phyloP scores from a whole-genome alignment of 2,329 filamentous ascomycete genomes.

The Pezicula rhizophila region DNA sequence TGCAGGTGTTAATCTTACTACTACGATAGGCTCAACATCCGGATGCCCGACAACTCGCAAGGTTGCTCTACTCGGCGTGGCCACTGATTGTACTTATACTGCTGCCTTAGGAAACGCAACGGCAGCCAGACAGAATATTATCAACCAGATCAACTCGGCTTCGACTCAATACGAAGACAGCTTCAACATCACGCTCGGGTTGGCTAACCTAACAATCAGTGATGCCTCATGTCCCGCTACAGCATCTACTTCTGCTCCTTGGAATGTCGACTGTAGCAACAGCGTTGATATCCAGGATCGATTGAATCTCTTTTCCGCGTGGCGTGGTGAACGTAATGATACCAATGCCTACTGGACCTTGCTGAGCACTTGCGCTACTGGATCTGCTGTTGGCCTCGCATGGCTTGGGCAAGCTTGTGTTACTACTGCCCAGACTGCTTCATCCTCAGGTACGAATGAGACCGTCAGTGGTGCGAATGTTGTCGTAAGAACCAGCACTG shows the following conservation, averaged over 20 bases:
- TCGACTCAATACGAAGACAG: constrained; percentile 82
- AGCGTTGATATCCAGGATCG: constrained; percentile 65
- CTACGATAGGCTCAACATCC: constrained; percentile 71
- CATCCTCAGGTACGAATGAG: constrained; percentile 49
- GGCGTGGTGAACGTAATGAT: constrained; percentile 75
- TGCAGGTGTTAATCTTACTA: constrained; percentile 70
- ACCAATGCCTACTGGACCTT: constrained; percentile 87
- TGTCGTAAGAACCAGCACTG: constrained; percentile 72
- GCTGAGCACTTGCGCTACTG: constrained; percentile 67
- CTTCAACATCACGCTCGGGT: constrained; percentile 91
- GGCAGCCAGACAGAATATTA: constrained; percentile 67
- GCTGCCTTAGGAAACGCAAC: constrained; percentile 60
- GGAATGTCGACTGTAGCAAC: constrained; percentile 73
- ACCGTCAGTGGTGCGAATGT: constrained; percentile 84
- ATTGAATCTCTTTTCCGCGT: constrained; percentile 80
- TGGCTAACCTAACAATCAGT: constrained; percentile 78
- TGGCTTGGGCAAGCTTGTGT: constrained; percentile 88
- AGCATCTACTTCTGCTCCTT: constrained; percentile 61
- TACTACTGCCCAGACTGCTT: constrained; percentile 47
- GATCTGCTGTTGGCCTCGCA: constrained; percentile 79
- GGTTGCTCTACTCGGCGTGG: constrained; percentile 86
- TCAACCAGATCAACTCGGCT: constrained; percentile 77
- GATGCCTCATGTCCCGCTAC: constrained; percentile 68
- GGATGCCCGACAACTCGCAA: constrained; percentile 88
- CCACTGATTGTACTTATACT: constrained; percentile 88